These are phyloP conservation scores for Alternaria arborescens DNA, from an alignment of 2,329 filamentous ascomycete genomes.

Conservation along the genomic window DNA sequence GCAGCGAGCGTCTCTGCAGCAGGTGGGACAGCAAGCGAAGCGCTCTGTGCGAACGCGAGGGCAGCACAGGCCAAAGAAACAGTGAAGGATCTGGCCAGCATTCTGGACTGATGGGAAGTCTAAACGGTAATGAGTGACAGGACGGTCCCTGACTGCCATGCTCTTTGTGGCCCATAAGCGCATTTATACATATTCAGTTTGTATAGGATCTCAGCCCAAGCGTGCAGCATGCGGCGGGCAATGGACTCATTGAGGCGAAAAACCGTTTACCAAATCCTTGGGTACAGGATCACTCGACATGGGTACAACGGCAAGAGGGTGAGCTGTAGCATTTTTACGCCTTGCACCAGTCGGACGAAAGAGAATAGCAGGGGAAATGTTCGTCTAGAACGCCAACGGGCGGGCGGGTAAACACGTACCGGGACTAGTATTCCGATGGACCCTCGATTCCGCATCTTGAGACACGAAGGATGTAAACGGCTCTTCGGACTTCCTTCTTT, in stretches of 20 bases:
- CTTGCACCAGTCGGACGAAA: background rate
- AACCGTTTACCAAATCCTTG: background rate
- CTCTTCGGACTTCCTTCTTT: background rate
- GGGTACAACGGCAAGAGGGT: background rate
- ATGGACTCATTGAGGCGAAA: background rate
- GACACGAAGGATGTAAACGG: background rate
- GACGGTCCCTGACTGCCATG: background rate
- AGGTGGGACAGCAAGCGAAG: conserved; percentile 32
- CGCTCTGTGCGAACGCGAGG: conserved; percentile 26
- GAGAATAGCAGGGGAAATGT: background rate
- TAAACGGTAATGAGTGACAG: background rate
- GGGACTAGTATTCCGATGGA: background rate
- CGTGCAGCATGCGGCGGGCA: background rate
- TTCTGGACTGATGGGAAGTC: conserved; percentile 10
- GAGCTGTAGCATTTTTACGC: background rate
- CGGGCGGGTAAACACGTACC: background rate
- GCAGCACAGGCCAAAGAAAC: conserved; percentile 25
- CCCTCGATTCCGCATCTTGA: background rate
- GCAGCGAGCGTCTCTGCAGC: conserved; percentile 36
- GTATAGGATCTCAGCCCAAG: background rate
- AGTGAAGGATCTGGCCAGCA: conserved; percentile 26
- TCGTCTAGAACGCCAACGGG: background rate
- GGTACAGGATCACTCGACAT: background rate
- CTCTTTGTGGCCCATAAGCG: background rate
- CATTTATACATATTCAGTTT: background rate